Evolutionary conservation across 768 basidiomycete species (phyloP).

Genomic region (Daedalea quercina): DNA sequence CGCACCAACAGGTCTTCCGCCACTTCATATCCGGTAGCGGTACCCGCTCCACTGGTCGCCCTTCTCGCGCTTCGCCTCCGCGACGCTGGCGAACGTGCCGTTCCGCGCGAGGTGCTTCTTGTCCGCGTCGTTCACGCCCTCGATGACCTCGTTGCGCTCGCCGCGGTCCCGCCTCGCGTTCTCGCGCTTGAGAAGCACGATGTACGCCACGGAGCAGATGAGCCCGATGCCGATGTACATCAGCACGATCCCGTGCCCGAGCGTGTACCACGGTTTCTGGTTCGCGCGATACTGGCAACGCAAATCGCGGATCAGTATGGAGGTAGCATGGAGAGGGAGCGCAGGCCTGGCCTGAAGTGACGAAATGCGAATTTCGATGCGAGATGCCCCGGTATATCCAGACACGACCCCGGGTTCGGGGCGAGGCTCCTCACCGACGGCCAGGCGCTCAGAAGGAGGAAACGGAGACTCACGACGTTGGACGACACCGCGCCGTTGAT

Average conservation of each 20-base stretch:
- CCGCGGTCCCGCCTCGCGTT: conserved; percentile 63
- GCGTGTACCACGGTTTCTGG: conserved; percentile 63
- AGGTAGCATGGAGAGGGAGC: too few relatives aligned
- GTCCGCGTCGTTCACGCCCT: conserved; percentile 32
- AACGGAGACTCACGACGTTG: conserved; percentile 56
- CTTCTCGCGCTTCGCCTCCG: conserved; percentile 61
- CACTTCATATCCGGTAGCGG: conserved; percentile 46
- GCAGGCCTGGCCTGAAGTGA: too few relatives aligned
- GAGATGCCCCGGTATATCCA: too few relatives aligned
- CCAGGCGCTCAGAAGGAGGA: neutral
- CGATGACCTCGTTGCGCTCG: conserved; percentile 63
- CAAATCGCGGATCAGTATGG: neutral
- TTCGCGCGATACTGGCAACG: conserved; percentile 47
- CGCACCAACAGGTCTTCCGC: neutral
- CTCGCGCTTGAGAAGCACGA: conserved; percentile 44
- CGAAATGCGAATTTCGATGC: too few relatives aligned
- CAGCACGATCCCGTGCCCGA: conserved; percentile 59
- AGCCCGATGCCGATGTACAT: conserved; percentile 67
- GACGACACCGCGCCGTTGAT: conserved; percentile 73
- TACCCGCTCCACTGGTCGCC: conserved; percentile 77
- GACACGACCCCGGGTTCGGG: too few relatives aligned
- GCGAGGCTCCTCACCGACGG: too few relatives aligned
- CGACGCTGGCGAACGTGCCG: conserved; percentile 49
- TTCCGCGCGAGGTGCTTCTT: conserved; percentile 38
- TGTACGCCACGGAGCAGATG: conserved; percentile 35